Evolutionary conservation across 768 basidiomycete genomes (phyloP).

Genomic region (Rhodotorula kratochvilovae): DNA sequence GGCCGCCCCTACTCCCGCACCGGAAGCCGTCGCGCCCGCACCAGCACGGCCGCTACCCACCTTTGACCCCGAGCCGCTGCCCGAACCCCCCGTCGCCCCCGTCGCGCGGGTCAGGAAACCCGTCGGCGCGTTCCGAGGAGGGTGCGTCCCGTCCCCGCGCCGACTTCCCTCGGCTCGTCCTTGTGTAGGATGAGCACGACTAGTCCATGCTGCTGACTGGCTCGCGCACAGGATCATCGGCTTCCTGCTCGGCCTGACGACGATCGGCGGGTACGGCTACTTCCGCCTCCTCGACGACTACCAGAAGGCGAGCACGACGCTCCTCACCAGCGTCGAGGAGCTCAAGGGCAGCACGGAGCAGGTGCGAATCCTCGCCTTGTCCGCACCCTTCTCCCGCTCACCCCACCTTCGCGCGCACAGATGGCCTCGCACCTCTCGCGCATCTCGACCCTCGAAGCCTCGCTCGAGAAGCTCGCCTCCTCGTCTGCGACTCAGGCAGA

Average conservation of each 20-base stretch:
- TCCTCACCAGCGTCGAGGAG: conserved; percentile 21
- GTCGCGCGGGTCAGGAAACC: conserved; percentile 2
- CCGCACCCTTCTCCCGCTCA: background rate
- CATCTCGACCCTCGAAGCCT: conserved; percentile 11
- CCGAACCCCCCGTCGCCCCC: background rate
- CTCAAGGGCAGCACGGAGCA: conserved; percentile 12
- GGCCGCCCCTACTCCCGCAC: background rate
- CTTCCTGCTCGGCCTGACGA: conserved; percentile 24
- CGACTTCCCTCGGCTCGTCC: background rate
- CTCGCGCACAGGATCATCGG: conserved; percentile 26
- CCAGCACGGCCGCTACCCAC: background rate
- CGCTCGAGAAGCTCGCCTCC: background rate
- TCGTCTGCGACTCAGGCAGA: background rate
- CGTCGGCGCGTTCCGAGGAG: conserved; percentile 31
- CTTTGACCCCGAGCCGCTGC: background rate
- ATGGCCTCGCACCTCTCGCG: conserved; percentile 17
- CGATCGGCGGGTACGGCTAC: conserved; percentile 29
- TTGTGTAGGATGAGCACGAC: background rate
- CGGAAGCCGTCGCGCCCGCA: background rate
- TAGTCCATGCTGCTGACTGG: no score
- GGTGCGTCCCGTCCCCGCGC: conserved; percentile 1
- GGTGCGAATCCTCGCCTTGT: background rate
- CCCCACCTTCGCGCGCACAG: background rate
- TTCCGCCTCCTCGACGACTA: conserved; percentile 27
- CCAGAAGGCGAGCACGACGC: background rate